phyloP scores from a whole-genome alignment of 768 basidiomycete species.

The Dendrothele bispora region DNA sequence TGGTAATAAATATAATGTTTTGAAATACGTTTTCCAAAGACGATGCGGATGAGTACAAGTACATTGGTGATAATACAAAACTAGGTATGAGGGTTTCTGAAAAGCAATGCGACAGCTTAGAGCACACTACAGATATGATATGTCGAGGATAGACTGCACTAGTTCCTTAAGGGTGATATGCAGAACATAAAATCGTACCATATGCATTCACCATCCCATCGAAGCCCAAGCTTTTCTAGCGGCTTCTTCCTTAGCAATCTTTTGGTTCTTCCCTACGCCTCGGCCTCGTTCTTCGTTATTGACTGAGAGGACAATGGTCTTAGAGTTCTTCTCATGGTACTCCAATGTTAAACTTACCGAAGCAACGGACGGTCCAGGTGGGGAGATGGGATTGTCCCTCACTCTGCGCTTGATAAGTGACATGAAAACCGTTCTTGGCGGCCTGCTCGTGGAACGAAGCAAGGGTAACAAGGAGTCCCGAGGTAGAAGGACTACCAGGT shows the following conservation, averaged over 20 bases:
- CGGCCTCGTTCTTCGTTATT: conserved; percentile 47
- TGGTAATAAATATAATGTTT: too few species aligned
- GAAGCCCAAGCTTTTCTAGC: conserved; percentile 53
- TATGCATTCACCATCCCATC: conserved; percentile 58
- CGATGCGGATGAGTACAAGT: too few species aligned
- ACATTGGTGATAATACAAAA: too few species aligned
- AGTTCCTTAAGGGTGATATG: too few species aligned
- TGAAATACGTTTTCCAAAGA: too few species aligned
- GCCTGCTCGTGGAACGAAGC: conserved; percentile 56
- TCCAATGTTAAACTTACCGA: conserved; percentile 35
- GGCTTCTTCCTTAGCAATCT: conserved; percentile 69
- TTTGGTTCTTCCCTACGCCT: conserved; percentile 59
- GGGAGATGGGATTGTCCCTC: conserved; percentile 55
- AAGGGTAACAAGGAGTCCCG: conserved; percentile 35
- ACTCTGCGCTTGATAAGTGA: conserved; percentile 49
- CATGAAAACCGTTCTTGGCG: conserved; percentile 38
- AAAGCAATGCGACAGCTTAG: too few species aligned
- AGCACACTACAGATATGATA: too few species aligned
- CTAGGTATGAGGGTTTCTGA: too few species aligned
- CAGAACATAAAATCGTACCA: too few species aligned
- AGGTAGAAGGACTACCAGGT: conserved; percentile 9
- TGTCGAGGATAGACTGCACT: too few species aligned
- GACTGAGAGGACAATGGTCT: too few species aligned
- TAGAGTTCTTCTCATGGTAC: too few species aligned
- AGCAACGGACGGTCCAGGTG: conserved; percentile 55